phyloP scores from a whole-genome alignment of 768 basidiomycete genomes.

The Kondoa subrosea region DNA sequence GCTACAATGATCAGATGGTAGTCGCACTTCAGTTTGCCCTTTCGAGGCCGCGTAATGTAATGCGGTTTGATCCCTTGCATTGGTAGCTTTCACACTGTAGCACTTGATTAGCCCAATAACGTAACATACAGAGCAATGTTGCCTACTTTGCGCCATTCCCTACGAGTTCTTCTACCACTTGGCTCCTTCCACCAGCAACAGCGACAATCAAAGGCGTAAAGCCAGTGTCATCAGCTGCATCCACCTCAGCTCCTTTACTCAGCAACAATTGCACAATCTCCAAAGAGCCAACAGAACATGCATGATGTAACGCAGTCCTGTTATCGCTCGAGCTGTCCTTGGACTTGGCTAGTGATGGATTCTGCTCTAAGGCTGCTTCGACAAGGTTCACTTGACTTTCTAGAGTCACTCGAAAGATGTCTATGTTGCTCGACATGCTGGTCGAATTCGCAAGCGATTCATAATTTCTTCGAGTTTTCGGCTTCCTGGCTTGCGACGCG shows the following conservation, averaged over 20 bases:
- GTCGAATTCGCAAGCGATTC: no score
- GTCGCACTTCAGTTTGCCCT: not conserved
- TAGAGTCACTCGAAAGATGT: not conserved
- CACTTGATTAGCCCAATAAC: slow-evolving; percentile 42
- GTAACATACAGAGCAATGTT: not conserved
- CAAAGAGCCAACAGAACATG: slow-evolving; percentile 11
- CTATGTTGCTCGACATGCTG: not conserved
- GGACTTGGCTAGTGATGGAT: not conserved
- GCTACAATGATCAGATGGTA: not conserved
- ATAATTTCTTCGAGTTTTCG: no score
- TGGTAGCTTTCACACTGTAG: slow-evolving; percentile 59
- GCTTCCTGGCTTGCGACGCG: no score
- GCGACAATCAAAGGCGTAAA: slow-evolving; percentile 17
- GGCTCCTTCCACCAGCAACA: not conserved
- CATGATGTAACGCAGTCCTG: slow-evolving; percentile 11
- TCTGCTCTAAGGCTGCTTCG: not conserved
- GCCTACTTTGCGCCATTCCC: not conserved
- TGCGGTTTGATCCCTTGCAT: slow-evolving; percentile 66
- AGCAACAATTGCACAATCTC: slow-evolving; percentile 12
- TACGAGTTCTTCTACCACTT: not conserved
- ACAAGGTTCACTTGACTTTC: not conserved
- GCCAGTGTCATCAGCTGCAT: slow-evolving; percentile 11
- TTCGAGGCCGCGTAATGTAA: slow-evolving; percentile 34
- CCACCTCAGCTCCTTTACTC: slow-evolving; percentile 10
- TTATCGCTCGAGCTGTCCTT: slow-evolving; percentile 2